phyloP scores from a whole-genome alignment of 2,329 filamentous ascomycete genomes.

The Microsporum canis region DNA sequence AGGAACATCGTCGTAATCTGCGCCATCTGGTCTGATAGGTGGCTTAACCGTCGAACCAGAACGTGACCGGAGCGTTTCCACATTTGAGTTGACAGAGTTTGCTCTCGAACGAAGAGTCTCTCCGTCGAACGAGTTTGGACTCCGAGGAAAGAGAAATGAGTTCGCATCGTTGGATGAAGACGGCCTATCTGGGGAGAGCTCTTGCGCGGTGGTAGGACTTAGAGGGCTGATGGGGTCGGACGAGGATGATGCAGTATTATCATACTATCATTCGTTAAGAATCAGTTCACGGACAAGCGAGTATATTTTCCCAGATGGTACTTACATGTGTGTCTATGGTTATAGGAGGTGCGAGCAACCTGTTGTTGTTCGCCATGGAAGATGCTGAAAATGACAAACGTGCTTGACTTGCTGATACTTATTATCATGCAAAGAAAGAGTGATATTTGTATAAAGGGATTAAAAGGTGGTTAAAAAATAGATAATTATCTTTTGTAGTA shows the following conservation, averaged over 20 bases:
- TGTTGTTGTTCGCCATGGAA: conserved; percentile 14
- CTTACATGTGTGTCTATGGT: conserved; percentile 15
- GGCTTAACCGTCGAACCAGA: conserved; percentile 24
- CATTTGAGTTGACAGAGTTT: conserved; percentile 29
- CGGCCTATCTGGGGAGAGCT: conserved; percentile 10
- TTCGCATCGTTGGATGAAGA: conserved; percentile 11
- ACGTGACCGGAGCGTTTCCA: conserved; percentile 26
- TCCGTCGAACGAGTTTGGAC: conserved; percentile 26
- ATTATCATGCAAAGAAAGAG: not conserved
- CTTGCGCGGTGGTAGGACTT: not conserved
- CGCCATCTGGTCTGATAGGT: conserved; percentile 11
- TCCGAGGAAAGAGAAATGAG: conserved; percentile 13
- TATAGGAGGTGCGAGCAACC: conserved; percentile 14
- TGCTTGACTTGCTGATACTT: not conserved
- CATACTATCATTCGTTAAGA: conserved; percentile 8
- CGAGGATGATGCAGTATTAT: conserved; percentile 7
- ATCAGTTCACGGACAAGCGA: not conserved
- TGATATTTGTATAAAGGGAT: not conserved
- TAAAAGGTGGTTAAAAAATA: not conserved
- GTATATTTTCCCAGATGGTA: not conserved
- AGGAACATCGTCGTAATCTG: conserved; percentile 29
- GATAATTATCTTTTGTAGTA: not conserved
- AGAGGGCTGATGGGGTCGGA: conserved; percentile 2
- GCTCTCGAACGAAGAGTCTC: conserved; percentile 36
- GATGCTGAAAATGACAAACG: not conserved